These are phyloP conservation scores for Linum lewisii DNA, from an alignment of 345 rosid genomes.

Conservation along the genomic window DNA sequence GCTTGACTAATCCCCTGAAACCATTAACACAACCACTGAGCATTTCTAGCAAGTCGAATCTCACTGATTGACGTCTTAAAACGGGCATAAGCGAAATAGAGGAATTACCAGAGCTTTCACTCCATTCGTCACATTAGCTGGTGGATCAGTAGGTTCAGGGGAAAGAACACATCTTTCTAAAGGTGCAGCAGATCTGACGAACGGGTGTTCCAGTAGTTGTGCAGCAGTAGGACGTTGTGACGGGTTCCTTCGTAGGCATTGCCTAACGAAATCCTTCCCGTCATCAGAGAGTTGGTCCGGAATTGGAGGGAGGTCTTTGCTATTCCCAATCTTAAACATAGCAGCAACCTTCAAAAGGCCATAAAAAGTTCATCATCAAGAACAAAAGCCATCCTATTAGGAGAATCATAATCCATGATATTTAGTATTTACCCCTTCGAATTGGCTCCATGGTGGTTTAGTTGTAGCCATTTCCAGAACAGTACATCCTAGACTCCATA, in stretches of 20 bases:
- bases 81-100: conserved; percentile 3
- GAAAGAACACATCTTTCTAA: conserved; percentile 38
- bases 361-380: conserved; percentile 6
- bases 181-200: conserved; percentile 44
- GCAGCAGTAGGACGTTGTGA: conserved; percentile 46
- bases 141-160: conserved; percentile 31
- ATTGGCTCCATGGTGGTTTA: conserved; percentile 81
- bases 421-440: conserved; percentile 59
- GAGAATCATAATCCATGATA: conserved; percentile 2
- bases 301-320: conserved; percentile 66
- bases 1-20: conserved; percentile 37
- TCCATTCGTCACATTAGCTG: conserved; percentile 19
- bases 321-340: conserved; percentile 71
- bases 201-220: conserved; percentile 49
- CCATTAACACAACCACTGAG: background rate
- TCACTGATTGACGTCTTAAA: background rate
- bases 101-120: conserved; percentile 35
- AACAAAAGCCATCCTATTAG: background rate
- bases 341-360: conserved; percentile 46
- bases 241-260: conserved; percentile 60
- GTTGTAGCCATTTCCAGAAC: conserved; percentile 82
- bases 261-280: conserved; percentile 55
- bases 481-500: conserved; percentile 86
- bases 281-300: conserved; percentile 58
- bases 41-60: background rate